Evolutionary conservation across 441 rosid genomes (phyloP), one percentile per base, ranked within the genome.

Genomic region (Manihot esculenta): DNA sequence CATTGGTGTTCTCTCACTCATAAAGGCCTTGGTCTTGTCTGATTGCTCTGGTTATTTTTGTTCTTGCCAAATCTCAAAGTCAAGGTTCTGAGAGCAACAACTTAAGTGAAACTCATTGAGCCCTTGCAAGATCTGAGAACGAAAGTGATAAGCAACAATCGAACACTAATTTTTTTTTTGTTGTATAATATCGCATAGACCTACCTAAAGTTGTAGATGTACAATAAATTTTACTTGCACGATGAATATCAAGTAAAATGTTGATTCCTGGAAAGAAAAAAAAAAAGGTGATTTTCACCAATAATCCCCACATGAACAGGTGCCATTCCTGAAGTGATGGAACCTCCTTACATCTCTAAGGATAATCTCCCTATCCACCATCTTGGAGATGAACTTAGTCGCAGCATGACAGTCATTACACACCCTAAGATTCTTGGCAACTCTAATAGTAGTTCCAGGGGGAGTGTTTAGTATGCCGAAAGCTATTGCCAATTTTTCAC

Each of bases 401-500:
- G 95, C 97, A 17, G 78, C 69, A 76, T 90, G 97, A 73, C 97
- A 92, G 70, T 89, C 97, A 61, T 90, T 90, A 72, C 97, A 94
- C 42, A 92, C 97, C 73, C 95, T 83, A 42, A 94, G 91, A 86
- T 92, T 92, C 84, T 91, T 92, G 63, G 94, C 85, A 57, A 91
- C 94, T 76, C 97, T 81, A 20, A 94, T 87, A 24, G 86, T 82
- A 0, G 85, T 87, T 56, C 97, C 92, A 0, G 89, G 90, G 11
- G 88, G 82, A 13, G 87, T 87, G 76, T 87, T 91, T 6, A 91
- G 87, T 71, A 91, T 79, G 21, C 97, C 97, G 54, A 91, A 94
- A 13, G 96, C 96, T 71, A 91, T 85, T 38, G 96, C 95, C 69
- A 91, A 77, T 80, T 86, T 94, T 85, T 94, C 98, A 58, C 97